phyloP scores from a whole-genome alignment of 2,329 filamentous ascomycete species.

The Calonectria crousiana region DNA sequence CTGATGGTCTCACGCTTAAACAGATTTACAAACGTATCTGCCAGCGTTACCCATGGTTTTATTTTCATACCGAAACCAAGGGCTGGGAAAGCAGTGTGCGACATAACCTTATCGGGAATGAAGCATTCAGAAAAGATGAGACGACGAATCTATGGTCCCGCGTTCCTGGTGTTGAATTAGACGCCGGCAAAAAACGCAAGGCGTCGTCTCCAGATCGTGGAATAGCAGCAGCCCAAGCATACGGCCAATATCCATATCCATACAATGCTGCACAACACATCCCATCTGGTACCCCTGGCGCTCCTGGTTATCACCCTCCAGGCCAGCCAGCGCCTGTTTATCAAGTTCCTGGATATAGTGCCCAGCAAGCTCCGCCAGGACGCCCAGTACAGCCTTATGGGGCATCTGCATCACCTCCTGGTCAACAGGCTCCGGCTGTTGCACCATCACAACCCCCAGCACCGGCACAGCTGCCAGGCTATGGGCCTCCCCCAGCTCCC shows the following conservation, averaged over 20 bases:
- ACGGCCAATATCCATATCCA: constrained; percentile 52
- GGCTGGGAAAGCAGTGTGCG: constrained; percentile 77
- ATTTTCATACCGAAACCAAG: constrained; percentile 71
- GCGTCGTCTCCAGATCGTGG: constrained; percentile 64
- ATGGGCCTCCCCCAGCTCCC: constrained; percentile 52
- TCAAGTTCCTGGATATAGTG: constrained; percentile 49
- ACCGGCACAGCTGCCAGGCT: constrained; percentile 51
- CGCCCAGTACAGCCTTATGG: constrained; percentile 48
- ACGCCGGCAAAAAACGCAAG: constrained; percentile 72
- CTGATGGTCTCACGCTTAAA: constrained; percentile 68
- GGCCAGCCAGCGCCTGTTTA: constrained; percentile 51
- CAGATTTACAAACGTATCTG: constrained; percentile 74
- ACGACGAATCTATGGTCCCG: constrained; percentile 69
- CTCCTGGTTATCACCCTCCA: constrained; percentile 49
- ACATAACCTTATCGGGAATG: constrained; percentile 72
- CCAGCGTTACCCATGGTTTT: constrained; percentile 69
- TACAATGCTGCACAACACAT: constrained; percentile 52
- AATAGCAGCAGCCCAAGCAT: constrained; percentile 52
- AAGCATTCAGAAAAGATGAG: constrained; percentile 71
- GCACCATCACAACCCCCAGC: constrained; percentile 46
- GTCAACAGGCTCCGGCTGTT: constrained; percentile 38
- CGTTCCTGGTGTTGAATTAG: constrained; percentile 68
- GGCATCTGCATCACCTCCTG: constrained; percentile 44
- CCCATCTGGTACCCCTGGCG: constrained; percentile 45
- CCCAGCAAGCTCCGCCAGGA: constrained; percentile 45